These are phyloP conservation scores for Oehlia diaphana DNA, from an alignment of 192 early-diverging fungal genomes.

Conservation along the genomic window DNA sequence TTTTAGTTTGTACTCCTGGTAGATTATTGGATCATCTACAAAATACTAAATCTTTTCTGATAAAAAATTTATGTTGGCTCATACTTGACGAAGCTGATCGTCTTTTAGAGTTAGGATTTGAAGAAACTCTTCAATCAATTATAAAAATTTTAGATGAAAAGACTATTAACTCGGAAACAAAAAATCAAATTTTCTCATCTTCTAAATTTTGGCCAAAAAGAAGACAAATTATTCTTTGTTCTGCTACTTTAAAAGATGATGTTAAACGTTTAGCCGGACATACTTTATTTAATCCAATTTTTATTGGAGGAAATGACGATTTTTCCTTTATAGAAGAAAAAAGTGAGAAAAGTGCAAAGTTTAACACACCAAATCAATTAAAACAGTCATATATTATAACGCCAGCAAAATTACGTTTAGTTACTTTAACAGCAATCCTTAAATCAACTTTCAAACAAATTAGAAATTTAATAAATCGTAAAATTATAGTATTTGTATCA, in stretches of 20 bases:
- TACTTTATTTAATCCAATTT: constrained; percentile 75
- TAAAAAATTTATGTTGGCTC: constrained; percentile 88
- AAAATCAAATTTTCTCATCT: constrained; percentile 29
- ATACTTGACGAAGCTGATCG: constrained; percentile 98
- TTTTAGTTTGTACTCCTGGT: constrained; percentile 95
- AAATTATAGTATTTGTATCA: constrained; percentile 94
- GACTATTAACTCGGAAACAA: constrained; percentile 38
- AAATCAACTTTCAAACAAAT: constrained; percentile 47
- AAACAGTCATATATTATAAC: constrained; percentile 81
- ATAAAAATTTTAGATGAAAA: constrained; percentile 62
- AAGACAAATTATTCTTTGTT: constrained; percentile 81
- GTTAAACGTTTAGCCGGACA: constrained; percentile 82
- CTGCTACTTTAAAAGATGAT: constrained; percentile 87
- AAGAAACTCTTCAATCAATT: constrained; percentile 72
- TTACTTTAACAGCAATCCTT: constrained; percentile 77
- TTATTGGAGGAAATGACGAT: constrained; percentile 64
- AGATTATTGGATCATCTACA: constrained; percentile 86
- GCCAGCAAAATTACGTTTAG: constrained; percentile 91
- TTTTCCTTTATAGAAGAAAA: constrained; percentile 37
- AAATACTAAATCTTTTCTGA: constrained; percentile 80
- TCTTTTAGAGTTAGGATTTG: constrained; percentile 92
- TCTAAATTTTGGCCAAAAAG: constrained; percentile 56
- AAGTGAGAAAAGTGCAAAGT: constrained; percentile 42
- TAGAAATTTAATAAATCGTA: constrained; percentile 34
- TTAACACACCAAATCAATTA: constrained; percentile 83